phyloP scores from a whole-genome alignment of 768 basidiomycete genomes.

The Termitomyces sp. region DNA sequence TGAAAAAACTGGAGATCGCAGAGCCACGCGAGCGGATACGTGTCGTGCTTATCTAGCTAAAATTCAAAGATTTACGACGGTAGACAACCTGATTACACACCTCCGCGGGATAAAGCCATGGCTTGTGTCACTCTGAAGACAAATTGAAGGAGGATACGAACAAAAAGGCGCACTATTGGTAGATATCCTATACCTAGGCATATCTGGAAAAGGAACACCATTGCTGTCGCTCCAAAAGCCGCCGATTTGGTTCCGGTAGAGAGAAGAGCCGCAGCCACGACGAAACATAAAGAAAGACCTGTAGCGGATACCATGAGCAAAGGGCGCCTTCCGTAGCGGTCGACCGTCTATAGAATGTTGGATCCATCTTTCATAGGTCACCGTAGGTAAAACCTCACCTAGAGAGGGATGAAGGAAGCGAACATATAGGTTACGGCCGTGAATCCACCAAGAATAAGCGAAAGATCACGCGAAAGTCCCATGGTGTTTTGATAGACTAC shows the following conservation, averaged over 20 bases:
- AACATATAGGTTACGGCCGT: conserved; percentile 34
- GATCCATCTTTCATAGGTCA: not conserved
- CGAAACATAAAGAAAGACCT: conserved; percentile 32
- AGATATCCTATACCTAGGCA: conserved; percentile 34
- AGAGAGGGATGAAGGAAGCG: conserved; percentile 35
- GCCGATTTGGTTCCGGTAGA: conserved; percentile 27
- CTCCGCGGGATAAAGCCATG: conserved; percentile 32
- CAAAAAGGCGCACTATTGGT: conserved; percentile 25
- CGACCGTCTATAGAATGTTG: conserved; percentile 24
- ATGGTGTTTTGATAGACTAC: conserved; percentile 37
- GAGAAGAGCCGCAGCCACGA: conserved; percentile 27
- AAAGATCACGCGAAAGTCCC: conserved; percentile 32
- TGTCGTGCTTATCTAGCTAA: conserved; percentile 28
- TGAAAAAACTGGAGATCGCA: conserved; percentile 27
- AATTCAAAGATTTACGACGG: not conserved
- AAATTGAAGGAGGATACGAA: not conserved
- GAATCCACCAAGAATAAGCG: conserved; percentile 33
- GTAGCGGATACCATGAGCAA: conserved; percentile 32
- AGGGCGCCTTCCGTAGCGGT: conserved; percentile 32
- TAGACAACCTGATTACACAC: conserved; percentile 3
- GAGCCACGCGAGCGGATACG: conserved; percentile 29
- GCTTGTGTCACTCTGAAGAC: conserved; percentile 5
- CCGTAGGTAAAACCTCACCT: conserved; percentile 16
- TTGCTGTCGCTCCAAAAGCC: conserved; percentile 31
- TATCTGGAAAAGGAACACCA: conserved; percentile 37